phyloP scores from a whole-genome alignment of 1,139 yeast genomes.

The Magnusiomyces paraingens region DNA sequence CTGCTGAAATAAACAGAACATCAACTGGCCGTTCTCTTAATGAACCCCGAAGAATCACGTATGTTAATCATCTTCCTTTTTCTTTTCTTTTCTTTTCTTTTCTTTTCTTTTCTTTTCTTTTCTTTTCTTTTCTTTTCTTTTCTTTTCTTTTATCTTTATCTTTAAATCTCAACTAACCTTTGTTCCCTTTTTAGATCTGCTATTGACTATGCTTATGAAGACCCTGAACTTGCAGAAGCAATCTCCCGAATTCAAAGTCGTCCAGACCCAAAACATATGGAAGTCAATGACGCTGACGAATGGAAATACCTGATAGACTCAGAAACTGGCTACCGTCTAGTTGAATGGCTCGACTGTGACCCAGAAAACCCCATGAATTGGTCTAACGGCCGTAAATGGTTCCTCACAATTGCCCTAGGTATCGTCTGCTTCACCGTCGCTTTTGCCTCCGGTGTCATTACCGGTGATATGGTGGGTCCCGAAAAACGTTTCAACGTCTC shows the following conservation, averaged over 20 bases:
- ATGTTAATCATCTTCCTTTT: too few relatives aligned
- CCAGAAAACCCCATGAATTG: constrained; percentile 53
- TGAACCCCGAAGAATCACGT: too few relatives aligned
- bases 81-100: too few relatives aligned
- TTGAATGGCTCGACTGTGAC: constrained; percentile 50
- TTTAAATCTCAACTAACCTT: too few relatives aligned
- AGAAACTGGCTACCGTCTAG: constrained; percentile 53
- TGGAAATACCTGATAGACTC: constrained; percentile 56
- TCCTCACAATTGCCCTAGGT: constrained; percentile 43
- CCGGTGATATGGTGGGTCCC: constrained; percentile 64
- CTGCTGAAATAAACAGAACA: not conserved
- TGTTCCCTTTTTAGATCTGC: not conserved
- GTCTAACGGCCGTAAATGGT: constrained; percentile 46
- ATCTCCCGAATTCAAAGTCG: constrained; percentile 4
- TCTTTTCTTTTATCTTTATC: too few relatives aligned
- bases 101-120: too few relatives aligned
- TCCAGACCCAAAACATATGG: not conserved
- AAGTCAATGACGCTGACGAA: constrained; percentile 43
- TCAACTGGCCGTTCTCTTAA: not conserved
- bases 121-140: too few relatives aligned
- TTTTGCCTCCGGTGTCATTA: constrained; percentile 79
- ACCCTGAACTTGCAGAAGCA: constrained; percentile 7
- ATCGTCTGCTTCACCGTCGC: constrained; percentile 66
- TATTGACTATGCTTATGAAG: constrained; percentile 8
- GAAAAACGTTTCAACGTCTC: constrained; percentile 60